Conservation (phyloP, 768 basidiomycete species). For the Coprinellus micaceus region DNA sequence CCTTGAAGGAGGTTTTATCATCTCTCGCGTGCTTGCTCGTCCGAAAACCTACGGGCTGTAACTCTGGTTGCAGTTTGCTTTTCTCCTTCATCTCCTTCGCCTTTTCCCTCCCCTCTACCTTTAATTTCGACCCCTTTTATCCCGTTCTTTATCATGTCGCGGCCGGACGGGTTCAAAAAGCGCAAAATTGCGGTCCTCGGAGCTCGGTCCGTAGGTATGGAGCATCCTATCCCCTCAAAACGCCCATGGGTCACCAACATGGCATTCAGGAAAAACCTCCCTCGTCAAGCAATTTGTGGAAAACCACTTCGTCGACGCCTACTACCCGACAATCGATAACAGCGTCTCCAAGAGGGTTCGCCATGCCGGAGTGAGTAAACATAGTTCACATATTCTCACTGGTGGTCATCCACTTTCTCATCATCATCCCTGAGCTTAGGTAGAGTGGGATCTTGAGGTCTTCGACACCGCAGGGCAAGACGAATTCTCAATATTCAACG, state of each 20-base stretch:
- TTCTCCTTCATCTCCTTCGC: background rate
- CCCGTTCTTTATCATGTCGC: conserved; percentile 15
- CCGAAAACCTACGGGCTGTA: background rate
- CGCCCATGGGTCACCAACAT: conserved; percentile 3
- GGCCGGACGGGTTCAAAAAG: conserved; percentile 44
- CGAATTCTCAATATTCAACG: conserved; percentile 84
- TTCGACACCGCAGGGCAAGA: conserved; percentile 97
- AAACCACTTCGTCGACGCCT: conserved; percentile 78
- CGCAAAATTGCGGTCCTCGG: conserved; percentile 84
- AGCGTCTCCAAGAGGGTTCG: conserved; percentile 59
- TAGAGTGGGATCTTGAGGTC: conserved; percentile 90
- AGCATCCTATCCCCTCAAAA: too few relatives aligned
- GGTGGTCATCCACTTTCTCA: too few relatives aligned
- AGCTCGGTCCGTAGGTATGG: conserved; percentile 85
- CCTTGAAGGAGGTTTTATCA: too few relatives aligned
- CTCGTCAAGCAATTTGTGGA: conserved; percentile 86
- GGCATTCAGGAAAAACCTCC: conserved; percentile 79
- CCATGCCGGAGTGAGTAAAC: too few relatives aligned
- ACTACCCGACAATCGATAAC: conserved; percentile 90
- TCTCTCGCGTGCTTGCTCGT: too few relatives aligned
- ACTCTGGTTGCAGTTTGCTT: background rate
- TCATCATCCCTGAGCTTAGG: conserved; percentile 56
- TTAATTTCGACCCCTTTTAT: conserved; percentile 23
- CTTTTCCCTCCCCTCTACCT: conserved; percentile 9
- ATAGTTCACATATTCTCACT: too few relatives aligned